Conservation (phyloP, 768 basidiomycete species). For the Fibroporia radiculosa region DNA sequence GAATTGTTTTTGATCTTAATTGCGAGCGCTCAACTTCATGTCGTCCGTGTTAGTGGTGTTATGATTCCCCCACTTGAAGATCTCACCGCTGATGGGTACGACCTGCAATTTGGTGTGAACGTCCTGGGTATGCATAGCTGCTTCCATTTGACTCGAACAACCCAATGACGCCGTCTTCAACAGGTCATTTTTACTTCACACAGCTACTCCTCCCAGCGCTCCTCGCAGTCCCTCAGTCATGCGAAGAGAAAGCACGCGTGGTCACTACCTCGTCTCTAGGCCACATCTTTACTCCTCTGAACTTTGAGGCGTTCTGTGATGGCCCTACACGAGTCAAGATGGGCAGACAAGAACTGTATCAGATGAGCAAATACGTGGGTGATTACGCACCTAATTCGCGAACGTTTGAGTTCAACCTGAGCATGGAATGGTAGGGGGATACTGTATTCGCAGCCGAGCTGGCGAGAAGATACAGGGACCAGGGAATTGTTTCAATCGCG, state of each 20-base stretch:
- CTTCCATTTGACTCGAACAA: slow-evolving; percentile 6
- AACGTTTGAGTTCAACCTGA: background rate
- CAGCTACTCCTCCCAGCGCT: slow-evolving; percentile 28
- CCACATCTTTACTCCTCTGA: slow-evolving; percentile 1
- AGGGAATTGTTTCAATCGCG: slow-evolving; percentile 33
- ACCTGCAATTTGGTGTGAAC: slow-evolving; percentile 31
- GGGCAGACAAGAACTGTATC: slow-evolving; percentile 9
- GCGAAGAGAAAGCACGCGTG: slow-evolving; percentile 27
- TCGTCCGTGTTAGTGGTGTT: slow-evolving; percentile 24
- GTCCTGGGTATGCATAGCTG: slow-evolving; percentile 20
- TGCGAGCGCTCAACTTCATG: background rate
- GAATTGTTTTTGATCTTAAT: background rate
- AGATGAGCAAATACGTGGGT: slow-evolving; percentile 33
- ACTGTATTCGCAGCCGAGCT: slow-evolving; percentile 33
- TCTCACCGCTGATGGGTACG: slow-evolving; percentile 31
- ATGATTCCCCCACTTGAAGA: slow-evolving; percentile 21
- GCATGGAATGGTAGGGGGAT: slow-evolving; percentile 15
- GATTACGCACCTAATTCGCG: background rate
- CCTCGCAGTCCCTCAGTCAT: slow-evolving; percentile 20
- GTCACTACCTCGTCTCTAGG: slow-evolving; percentile 23
- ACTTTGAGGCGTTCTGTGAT: slow-evolving; percentile 15
- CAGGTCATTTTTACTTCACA: slow-evolving; percentile 29
- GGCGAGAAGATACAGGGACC: slow-evolving; percentile 34
- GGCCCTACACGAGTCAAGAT: slow-evolving; percentile 5
- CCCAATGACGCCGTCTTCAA: background rate